Evolutionary conservation across 2,329 filamentous ascomycete genomes (phyloP), one percentile per base, ranked within the genome.

Genomic region (Remersonia thermophila): DNA sequence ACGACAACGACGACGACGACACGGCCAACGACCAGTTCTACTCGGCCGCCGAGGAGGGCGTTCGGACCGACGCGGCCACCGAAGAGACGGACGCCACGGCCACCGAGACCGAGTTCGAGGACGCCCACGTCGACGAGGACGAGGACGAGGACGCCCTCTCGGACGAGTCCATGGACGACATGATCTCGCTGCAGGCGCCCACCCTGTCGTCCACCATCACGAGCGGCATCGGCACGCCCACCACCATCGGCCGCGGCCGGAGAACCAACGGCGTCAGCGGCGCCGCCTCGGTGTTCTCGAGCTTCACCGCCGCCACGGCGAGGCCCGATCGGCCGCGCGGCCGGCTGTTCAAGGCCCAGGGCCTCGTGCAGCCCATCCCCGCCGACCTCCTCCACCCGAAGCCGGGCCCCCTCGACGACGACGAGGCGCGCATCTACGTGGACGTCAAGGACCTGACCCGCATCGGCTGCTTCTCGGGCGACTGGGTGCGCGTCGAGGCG

Each of bases 381-480:
- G 71, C 80, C 33, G 83, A 89, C 30, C 60, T 93, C 2, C 64
- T 98, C 2, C 81, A 96, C 46, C 91, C 91, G 0, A 87, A 82
- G 47, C 89, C 91, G 2, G 63, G 61, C 2, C 58, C 68, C 1
- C 73, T 77, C 17, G 86, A 95, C 42, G 91, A 98, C 42, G 86
- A 94, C 46, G 81, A 93, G 48, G 79, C 84, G 2, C 77, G 91
- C 32, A 72, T 96, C 2, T 98, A 89, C 51, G 87, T 98, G 4
- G 86, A 95, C 49, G 80, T 93, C 7, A 79, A 75, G 39, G 83
- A 84, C 1, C 61, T 98, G 14, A 80, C 84, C 11, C 86, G 87
- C 48, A 80, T 98, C 36, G 87, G 89, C 12, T 96, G 89, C 57
- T 98, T 98, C 54, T 96, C 89, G 1, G 91, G 91, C 20, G 91